These are phyloP conservation scores for Plantago major DNA, from an alignment of 257 asterid species.

Conservation along the genomic window DNA sequence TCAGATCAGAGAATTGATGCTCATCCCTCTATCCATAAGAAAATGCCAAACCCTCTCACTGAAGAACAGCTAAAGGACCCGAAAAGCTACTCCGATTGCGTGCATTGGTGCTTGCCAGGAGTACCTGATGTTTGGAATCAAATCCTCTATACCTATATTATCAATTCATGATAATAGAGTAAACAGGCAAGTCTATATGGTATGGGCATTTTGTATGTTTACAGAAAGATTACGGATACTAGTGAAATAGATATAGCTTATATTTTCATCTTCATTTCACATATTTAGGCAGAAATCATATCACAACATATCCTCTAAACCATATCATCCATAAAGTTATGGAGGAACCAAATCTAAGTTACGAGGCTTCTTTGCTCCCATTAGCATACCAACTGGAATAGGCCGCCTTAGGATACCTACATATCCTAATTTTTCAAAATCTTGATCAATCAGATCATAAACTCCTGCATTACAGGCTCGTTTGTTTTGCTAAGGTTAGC, in stretches of 20 bases:
- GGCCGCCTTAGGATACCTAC: too few species aligned
- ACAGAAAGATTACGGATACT: not conserved
- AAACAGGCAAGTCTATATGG: not conserved
- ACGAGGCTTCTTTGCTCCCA: too few species aligned
- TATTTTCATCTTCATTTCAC: not conserved
- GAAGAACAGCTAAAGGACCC: constrained; percentile 37
- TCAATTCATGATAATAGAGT: constrained; percentile 23
- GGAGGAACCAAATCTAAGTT: too few species aligned
- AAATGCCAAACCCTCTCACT: constrained; percentile 20
- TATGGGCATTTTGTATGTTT: not conserved
- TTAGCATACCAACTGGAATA: too few species aligned
- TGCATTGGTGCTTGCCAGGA: constrained; percentile 84
- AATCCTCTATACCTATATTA: constrained; percentile 43
- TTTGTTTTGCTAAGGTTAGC: too few species aligned
- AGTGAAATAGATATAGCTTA: not conserved
- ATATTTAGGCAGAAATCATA: too few species aligned
- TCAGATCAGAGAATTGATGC: constrained; percentile 64
- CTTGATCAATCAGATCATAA: too few species aligned
- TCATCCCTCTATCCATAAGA: constrained; percentile 50
- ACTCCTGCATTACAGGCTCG: too few species aligned
- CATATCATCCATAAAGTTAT: too few species aligned
- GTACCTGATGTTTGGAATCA: constrained; percentile 81
- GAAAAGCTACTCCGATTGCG: constrained; percentile 44
- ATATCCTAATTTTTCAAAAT: too few species aligned
- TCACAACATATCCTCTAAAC: too few species aligned